Conservation (phyloP, 768 basidiomycete genomes). For the Russula foetens region DNA sequence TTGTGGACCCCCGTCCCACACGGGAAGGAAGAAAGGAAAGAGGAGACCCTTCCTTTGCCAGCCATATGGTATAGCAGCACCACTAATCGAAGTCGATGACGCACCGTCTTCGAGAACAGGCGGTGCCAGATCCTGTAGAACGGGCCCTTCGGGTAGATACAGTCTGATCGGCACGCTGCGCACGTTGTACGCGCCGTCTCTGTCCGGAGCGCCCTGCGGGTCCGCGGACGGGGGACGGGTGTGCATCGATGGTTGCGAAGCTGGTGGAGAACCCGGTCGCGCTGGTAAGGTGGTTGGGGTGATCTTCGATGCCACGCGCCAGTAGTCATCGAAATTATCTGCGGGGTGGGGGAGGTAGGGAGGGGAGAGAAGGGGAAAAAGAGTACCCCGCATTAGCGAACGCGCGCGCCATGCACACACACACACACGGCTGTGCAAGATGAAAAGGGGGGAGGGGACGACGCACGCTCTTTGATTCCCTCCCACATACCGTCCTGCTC, state of each 20-base stretch:
- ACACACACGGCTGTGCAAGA: too few relatives aligned
- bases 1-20: too few relatives aligned
- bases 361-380: too few relatives aligned
- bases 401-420: too few relatives aligned
- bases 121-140: slow-evolving; percentile 83
- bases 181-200: slow-evolving; percentile 81
- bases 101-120: slow-evolving; percentile 72
- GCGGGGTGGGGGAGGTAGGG: not conserved
- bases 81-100: slow-evolving; percentile 21
- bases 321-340: slow-evolving; percentile 97
- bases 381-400: not conserved
- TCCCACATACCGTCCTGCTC: slow-evolving; percentile 98
- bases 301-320: slow-evolving; percentile 89
- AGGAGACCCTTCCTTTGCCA: too few relatives aligned
- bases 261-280: slow-evolving; percentile 48
- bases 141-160: slow-evolving; percentile 85
- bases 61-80: not conserved
- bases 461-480: slow-evolving; percentile 88
- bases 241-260: slow-evolving; percentile 50
- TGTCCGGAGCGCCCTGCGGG: slow-evolving; percentile 41
- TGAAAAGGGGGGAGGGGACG: not conserved
- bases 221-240: slow-evolving; percentile 59
- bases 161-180: slow-evolving; percentile 84
- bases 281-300: slow-evolving; percentile 69
- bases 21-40: too few relatives aligned